Base-by-base conservation (phyloP, 495 filamentous ascomycete genomes). In the Aspergillus leporis region DNA sequence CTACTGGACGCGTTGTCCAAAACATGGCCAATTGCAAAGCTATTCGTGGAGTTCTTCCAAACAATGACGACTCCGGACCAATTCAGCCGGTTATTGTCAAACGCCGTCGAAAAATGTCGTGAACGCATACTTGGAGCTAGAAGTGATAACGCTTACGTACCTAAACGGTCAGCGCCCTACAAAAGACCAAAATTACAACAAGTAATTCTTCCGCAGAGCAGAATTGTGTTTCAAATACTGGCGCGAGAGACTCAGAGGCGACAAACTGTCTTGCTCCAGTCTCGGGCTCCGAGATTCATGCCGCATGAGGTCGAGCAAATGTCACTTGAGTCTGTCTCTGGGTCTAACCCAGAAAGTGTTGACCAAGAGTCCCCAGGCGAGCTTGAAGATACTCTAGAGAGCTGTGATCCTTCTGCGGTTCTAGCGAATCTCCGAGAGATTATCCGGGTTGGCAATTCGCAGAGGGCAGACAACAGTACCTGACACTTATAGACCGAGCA, bases 181-280 rank as follows among this genome's bases (percentile, higher is more conserved):
- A 31, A 31, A 31, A 49, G 52, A 19, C 51, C 58, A n/a, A 60
- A 50, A 19, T 1, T 55, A 13, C 36, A 55, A 18, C 58, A 60
- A 30, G 58, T 60, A 14, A 50, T 60, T 50, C 58, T 60, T 9
- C 58, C 58, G 19, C 51, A 55, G 30, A 60, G 58, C 31, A 60
- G 45, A 22, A 8, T 60, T 47, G 34, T 60, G 22, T 41, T 60
- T 31, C 58, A 60, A 51, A 49, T 55, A 18, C 25, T 59, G n/a
- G 48, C 32, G n/a, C 31, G 56, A 4, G 47, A 51, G 9, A 59
- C 25, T 19, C 49, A 52, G 16, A 52, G 38, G 36, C 30, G 18
- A 41, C 31, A 36, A 9, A 41, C 13, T 12, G 22, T 13, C 12
- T 23, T 40, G 38, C 22, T 21, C 10, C 18, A 19, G 13, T 22